A percentile compares a stretch with the other conserved stretches of the same genome.
Conservation (phyloP, 1,284 basidiomycete species). For the Trichosporon asahii region DNA sequence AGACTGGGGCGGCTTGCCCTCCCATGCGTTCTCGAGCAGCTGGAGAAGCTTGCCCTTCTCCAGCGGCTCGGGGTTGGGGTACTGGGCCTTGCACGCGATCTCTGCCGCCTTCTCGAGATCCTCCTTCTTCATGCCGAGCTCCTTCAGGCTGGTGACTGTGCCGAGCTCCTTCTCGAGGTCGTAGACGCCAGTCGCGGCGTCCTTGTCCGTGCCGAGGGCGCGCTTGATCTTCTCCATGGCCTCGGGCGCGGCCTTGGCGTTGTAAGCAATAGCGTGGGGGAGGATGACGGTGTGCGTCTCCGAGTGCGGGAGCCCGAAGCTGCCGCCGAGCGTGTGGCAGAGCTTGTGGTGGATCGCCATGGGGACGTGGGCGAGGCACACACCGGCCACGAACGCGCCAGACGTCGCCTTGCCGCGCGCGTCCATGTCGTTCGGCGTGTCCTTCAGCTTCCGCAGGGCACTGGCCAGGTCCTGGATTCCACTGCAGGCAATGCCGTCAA, state of each 20-base stretch:
- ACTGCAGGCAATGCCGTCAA: conserved; percentile 52
- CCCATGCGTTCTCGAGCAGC: conserved; percentile 36
- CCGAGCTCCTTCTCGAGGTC: conserved; percentile 53
- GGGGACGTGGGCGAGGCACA: conserved; percentile 52
- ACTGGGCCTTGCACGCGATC: conserved; percentile 52
- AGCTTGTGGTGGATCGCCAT: conserved; percentile 57
- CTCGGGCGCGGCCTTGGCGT: conserved; percentile 48
- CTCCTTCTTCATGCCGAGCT: conserved; percentile 55
- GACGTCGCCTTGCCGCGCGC: conserved; percentile 53
- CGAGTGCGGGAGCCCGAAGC: conserved; percentile 55
- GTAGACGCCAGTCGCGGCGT: conserved; percentile 52
- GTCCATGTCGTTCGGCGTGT: conserved; percentile 43
- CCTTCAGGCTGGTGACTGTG: conserved; percentile 51
- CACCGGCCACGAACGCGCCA: conserved; percentile 55
- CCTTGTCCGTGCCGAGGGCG: conserved; percentile 38
- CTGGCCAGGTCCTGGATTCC: conserved; percentile 51
- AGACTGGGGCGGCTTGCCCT: conserved; percentile 18
- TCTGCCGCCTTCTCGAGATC: conserved; percentile 55
- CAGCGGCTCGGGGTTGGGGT: conserved; percentile 55
- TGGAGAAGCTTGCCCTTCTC: conserved; percentile 48
- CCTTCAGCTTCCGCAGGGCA: conserved; percentile 49
- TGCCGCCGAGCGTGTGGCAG: conserved; percentile 54
- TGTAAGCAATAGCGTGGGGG: conserved; percentile 55
- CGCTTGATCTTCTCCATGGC: conserved; percentile 51
- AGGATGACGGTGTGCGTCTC: conserved; percentile 57